These are phyloP conservation scores for Fusarium austroafricanum DNA, from an alignment of 2,329 filamentous ascomycete species.

Conservation along the genomic window DNA sequence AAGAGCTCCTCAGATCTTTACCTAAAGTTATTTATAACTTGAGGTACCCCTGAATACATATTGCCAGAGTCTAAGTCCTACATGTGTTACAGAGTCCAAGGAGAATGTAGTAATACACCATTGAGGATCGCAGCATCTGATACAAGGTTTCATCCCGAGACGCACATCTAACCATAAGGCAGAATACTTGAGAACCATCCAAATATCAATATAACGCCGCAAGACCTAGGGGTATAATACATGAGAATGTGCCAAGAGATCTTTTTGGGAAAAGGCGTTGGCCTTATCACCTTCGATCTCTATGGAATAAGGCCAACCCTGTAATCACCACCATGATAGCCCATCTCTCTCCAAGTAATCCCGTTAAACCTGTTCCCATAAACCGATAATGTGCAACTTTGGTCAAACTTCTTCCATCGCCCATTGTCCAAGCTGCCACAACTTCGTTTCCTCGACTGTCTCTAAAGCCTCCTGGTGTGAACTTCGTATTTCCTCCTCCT, in stretches of 20 bases:
- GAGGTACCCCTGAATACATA: no score
- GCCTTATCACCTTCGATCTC: conserved; percentile 10
- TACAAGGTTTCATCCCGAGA: no score
- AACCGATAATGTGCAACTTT: conserved; percentile 41
- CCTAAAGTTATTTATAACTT: no score
- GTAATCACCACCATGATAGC: conserved; percentile 43
- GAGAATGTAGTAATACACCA: no score
- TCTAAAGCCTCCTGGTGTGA: conserved; percentile 24
- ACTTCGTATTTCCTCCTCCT: conserved; percentile 16
- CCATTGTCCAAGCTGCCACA: conserved; percentile 40
- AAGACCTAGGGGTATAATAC: not conserved
- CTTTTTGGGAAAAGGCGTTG: no score
- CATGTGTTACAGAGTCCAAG: no score
- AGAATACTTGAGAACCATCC: not conserved
- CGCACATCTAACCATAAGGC: no score
- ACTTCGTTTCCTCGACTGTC: conserved; percentile 39
- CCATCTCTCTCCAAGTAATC: conserved; percentile 43
- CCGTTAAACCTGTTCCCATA: conserved; percentile 39
- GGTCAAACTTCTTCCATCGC: conserved; percentile 20
- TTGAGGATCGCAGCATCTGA: no score
- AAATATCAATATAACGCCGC: not conserved
- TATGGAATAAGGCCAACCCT: conserved; percentile 30
- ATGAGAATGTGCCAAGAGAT: not conserved
- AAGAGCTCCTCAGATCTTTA: no score
- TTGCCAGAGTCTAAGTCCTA: no score